Percentiles rank a stretch among this genome's conserved stretches.
Conservation (phyloP, 2,329 filamentous ascomycete species). For the Nemania serpens region DNA sequence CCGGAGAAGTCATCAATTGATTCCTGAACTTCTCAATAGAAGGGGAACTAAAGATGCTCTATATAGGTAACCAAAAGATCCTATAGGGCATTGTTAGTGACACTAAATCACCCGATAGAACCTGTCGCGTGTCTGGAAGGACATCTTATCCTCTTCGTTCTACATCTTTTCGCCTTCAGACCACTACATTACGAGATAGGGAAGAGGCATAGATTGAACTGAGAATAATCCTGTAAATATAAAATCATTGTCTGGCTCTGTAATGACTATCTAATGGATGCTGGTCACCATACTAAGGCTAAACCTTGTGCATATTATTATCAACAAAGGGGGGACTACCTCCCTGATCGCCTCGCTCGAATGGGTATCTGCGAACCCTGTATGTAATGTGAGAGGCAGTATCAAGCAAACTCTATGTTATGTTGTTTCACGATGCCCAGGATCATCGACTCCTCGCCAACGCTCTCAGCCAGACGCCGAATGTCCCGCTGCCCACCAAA, state of each 20-base stretch:
- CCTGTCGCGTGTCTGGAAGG: no score
- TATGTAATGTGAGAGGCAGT: neutral
- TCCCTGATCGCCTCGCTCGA: neutral
- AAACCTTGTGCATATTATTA: constrained; percentile 12
- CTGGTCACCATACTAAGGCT: constrained; percentile 16
- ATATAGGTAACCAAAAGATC: no score
- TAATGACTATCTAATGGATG: constrained; percentile 16
- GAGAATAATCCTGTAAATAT: neutral
- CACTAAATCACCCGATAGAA: no score
- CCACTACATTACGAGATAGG: no score
- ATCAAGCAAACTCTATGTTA: neutral
- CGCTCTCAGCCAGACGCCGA: neutral
- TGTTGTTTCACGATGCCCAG: neutral
- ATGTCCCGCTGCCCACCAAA: constrained; percentile 12
- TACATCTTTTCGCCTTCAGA: no score
- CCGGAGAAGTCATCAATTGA: no score
- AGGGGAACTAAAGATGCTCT: no score
- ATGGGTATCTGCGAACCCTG: neutral
- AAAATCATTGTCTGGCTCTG: neutral
- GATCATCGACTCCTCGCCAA: neutral
- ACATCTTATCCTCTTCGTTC: no score
- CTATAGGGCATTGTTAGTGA: no score
- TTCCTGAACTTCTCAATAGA: no score
- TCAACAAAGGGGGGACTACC: neutral
- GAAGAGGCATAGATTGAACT: neutral